Base-by-base conservation (phyloP, 768 basidiomycete genomes). In the Boletus speciosus region DNA sequence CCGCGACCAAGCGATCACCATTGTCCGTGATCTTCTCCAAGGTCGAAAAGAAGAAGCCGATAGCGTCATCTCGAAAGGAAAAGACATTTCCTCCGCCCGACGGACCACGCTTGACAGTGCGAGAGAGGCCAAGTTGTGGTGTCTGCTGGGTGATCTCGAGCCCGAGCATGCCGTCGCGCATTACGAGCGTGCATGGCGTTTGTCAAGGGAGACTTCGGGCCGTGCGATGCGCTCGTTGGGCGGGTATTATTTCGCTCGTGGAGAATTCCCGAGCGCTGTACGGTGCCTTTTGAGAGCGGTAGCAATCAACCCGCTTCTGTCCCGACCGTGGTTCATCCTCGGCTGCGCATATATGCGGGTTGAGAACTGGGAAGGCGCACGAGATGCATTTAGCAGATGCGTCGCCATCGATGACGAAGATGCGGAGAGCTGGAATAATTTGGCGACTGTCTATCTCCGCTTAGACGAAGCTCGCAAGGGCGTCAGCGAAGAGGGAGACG, bases 401-500 rank as follows among this genome's bases (percentile, higher is more conserved):
- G 94, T 98, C 1, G 75, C 82, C 12, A 85, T 98, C 55, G 96
- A 98, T 56, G 93, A 95, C 54, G 97, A 98, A 60, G 95, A 99
- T 64, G 93, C 84, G 4, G 96, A 98, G 78, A 96, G 93, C 61
- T 98, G 97, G 97, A 96, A 88, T 62, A 99, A 99, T 69, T 76
- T 99, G 58, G 97, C 96, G 34, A 93, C 88, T 54, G 85, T 94
- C 66, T 97, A 98, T 72, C 81, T 99, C 57, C 86, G 92, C 43
- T 79, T 96, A 70, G 87, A 84, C 11, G 77, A 77, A 48, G 65
- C 66, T 2, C 58, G 47, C 60, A 66, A 58, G 58, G 72, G 62
- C 55, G 63, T 54, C 34, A 69, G 73, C 27, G 66, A 67, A 29
- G 70, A 71, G 31, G 73, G 62, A 35, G 59, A 58, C 6, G 41